These are phyloP conservation scores for Paraurostyla sp. DNA, from an alignment of 73 alveolate species.

Conservation along the genomic window DNA sequence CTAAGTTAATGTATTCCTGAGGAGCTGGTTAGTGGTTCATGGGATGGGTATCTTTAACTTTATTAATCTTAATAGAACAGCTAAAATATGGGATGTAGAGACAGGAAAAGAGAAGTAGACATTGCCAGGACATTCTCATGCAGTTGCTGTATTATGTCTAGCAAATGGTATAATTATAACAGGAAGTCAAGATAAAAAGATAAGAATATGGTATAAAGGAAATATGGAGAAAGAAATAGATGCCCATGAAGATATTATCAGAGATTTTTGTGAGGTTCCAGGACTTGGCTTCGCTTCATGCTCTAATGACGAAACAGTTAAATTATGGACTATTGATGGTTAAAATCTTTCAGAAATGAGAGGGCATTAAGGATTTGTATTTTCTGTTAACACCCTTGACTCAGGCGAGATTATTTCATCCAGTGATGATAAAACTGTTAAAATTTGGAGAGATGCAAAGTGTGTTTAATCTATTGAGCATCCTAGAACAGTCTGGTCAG, in stretches of 20 bases:
- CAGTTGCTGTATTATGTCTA: slow-evolving; percentile 93
- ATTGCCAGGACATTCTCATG: slow-evolving; percentile 97
- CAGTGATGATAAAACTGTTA: slow-evolving; percentile 96
- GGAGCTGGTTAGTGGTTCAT: slow-evolving; percentile 95
- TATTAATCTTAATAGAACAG: slow-evolving; percentile 73
- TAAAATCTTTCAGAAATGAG: slow-evolving; percentile 79
- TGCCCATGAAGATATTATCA: slow-evolving; percentile 97
- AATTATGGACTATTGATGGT: slow-evolving; percentile 93
- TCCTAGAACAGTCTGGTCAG: slow-evolving; percentile 97
- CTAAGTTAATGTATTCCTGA: slow-evolving; percentile 80
- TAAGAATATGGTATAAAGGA: slow-evolving; percentile 90
- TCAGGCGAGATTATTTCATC: slow-evolving; percentile 88
- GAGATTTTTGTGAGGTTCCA: slow-evolving; percentile 88
- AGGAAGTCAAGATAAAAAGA: slow-evolving; percentile 95
- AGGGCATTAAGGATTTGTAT: slow-evolving; percentile 97
- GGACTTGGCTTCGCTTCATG: slow-evolving; percentile 92
- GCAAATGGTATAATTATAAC: slow-evolving; percentile 89
- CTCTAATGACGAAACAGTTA: slow-evolving; percentile 96
- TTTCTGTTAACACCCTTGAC: slow-evolving; percentile 82
- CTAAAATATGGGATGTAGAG: slow-evolving; percentile 95
- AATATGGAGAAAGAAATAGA: slow-evolving; percentile 80
- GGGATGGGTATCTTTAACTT: slow-evolving; percentile 93
- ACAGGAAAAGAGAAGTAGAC: slow-evolving; percentile 79
- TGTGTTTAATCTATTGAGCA: slow-evolving; percentile 86
- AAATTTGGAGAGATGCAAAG: slow-evolving; percentile 94